Evolutionary conservation across 768 basidiomycete species (phyloP).

Genomic region (Phanerodontia chrysosporium): DNA sequence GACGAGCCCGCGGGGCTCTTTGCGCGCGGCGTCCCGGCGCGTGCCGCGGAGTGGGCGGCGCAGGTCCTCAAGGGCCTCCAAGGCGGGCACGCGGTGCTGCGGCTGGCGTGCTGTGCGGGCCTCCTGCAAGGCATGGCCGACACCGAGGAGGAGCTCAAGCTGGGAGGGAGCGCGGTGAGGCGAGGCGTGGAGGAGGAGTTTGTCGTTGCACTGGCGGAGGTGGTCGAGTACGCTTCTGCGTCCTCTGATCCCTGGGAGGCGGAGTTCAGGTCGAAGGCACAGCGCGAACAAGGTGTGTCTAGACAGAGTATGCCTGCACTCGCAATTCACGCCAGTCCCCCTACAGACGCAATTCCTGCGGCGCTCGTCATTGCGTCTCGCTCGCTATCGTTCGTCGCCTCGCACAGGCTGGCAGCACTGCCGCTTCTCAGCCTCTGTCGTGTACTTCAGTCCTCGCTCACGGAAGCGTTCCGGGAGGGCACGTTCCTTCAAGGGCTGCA

Average conservation of each 20-base stretch:
- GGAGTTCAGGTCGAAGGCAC: constrained; percentile 57
- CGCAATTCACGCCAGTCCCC: neutral
- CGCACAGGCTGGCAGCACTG: constrained; percentile 53
- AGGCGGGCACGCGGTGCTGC: constrained; percentile 60
- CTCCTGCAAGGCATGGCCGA: constrained; percentile 64
- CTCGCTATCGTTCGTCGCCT: constrained; percentile 50
- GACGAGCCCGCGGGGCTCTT: constrained; percentile 28
- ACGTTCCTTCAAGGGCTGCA: constrained; percentile 36
- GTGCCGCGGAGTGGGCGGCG: constrained; percentile 26
- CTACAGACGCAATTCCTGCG: constrained; percentile 22
- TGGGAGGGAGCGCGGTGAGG: constrained; percentile 28
- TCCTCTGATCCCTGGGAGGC: constrained; percentile 52
- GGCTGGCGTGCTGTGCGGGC: constrained; percentile 61
- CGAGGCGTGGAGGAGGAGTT: constrained; percentile 57
- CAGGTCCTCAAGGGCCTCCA: constrained; percentile 26
- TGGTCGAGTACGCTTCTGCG: constrained; percentile 54
- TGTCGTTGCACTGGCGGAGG: constrained; percentile 68
- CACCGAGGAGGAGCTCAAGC: constrained; percentile 30
- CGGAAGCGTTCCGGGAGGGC: constrained; percentile 53
- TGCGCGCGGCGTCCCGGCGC: constrained; percentile 33
- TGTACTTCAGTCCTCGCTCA: constrained; percentile 38
- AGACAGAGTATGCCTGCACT: neutral
- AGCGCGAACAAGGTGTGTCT: constrained; percentile 34
- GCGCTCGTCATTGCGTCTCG: constrained; percentile 51
- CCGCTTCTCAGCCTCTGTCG: constrained; percentile 45